Evolutionary conservation across 192 early-diverging fungal species (phyloP).

Genomic region (Linderina pennispora): DNA sequence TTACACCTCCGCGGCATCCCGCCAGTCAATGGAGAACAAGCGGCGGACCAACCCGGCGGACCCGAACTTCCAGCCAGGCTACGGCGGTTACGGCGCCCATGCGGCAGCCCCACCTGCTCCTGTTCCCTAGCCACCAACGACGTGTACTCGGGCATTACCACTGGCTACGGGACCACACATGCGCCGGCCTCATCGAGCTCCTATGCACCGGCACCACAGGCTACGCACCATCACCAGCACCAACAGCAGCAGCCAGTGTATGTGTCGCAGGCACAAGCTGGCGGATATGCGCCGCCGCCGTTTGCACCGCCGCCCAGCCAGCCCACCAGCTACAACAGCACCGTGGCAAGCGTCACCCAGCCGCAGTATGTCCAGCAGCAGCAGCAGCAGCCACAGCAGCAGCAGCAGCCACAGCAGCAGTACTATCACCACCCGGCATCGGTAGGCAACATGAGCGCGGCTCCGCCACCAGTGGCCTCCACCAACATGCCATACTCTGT

Average conservation of each 20-base stretch:
- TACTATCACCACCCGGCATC: constrained; percentile 2
- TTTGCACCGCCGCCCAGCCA: constrained; percentile 12
- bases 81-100: constrained; percentile 34
- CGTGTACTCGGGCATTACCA: too few species aligned
- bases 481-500: neutral
- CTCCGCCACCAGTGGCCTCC: neutral
- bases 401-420: constrained; percentile 4
- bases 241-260: constrained; percentile 16
- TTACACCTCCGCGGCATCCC: constrained; percentile 10
- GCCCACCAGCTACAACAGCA: constrained; percentile 7
- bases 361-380: constrained; percentile 9
- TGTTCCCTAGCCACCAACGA: too few species aligned
- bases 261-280: constrained; percentile 12
- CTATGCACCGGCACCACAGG: constrained; percentile 12
- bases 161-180: too few species aligned
- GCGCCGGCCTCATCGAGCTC: constrained; percentile 8
- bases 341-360: constrained; percentile 3
- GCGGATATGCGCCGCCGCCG: constrained; percentile 15
- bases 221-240: constrained; percentile 7
- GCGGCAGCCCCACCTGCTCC: too few species aligned
- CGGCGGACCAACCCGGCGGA: constrained; percentile 4
- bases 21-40: constrained; percentile 13
- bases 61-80: constrained; percentile 27
- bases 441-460: neutral
- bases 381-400: constrained; percentile 1